Conservation (phyloP, 2,329 filamentous ascomycete species). For the Xylaria sp. region DNA sequence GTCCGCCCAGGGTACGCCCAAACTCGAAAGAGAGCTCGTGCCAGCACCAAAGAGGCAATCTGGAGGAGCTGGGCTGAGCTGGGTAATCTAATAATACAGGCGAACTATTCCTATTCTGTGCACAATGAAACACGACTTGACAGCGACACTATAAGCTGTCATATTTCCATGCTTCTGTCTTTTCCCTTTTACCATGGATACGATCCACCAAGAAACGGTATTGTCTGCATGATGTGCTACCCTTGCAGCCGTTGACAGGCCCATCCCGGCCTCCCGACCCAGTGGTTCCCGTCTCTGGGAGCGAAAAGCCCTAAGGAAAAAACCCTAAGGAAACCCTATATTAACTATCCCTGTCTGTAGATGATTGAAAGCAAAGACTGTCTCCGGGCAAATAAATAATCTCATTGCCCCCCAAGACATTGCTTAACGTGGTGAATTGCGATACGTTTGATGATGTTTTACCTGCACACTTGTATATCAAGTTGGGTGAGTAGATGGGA, state of each 20-base stretch:
- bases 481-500: background rate
- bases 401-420: background rate
- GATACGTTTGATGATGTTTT: background rate
- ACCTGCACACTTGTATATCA: background rate
- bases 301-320: slow-evolving; percentile 6
- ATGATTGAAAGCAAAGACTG: background rate
- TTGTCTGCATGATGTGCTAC: slow-evolving; percentile 35
- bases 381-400: slow-evolving; percentile 25
- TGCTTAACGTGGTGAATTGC: background rate
- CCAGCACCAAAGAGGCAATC: slow-evolving; percentile 23
- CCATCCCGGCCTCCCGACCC: slow-evolving; percentile 35
- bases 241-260: slow-evolving; percentile 35
- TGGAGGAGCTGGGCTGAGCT: slow-evolving; percentile 1
- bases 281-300: slow-evolving; percentile 32
- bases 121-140: slow-evolving; percentile 18
- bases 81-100: slow-evolving; percentile 19
- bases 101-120: slow-evolving; percentile 28
- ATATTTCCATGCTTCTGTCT: slow-evolving; percentile 4
- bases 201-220: slow-evolving; percentile 33
- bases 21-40: slow-evolving; percentile 7
- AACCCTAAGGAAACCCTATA: too few relatives aligned
- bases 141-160: background rate
- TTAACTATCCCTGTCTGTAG: slow-evolving; percentile 28
- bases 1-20: slow-evolving; percentile 2
- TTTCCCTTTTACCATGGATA: slow-evolving; percentile 20